Base-by-base conservation (phyloP, 441 rosid species). In the Theobroma grandiflorum region DNA sequence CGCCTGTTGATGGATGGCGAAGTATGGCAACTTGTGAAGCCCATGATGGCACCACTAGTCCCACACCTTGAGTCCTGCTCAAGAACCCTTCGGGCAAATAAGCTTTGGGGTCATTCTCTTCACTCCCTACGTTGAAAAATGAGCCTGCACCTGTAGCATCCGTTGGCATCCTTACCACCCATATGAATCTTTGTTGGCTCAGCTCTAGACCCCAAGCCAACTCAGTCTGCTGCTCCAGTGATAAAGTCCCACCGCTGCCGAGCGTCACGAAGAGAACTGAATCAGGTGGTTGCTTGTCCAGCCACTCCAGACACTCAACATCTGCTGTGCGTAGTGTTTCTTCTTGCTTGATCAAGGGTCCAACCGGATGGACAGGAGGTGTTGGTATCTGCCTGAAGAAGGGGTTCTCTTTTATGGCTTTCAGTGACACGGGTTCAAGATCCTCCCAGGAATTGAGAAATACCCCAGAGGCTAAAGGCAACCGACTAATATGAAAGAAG, bases 231-330 rank as follows among this genome's bases (percentile, higher is more conserved):
- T 91, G 94, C 71, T 86, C 64, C 12, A 78, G 42, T 1, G 94
- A 83, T 5, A 89, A 38, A 5, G 89, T 86, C 43, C 94, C 94
- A 37, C 91, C 91, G 35, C 94, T 91, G 8, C 93, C 94, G 57
- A 89, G 80, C 3, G 89, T 80, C 38, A 91, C 83, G 18, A 82
- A 89, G 12, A 91, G 33, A 58, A 88, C 90, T 3, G 94, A 91
- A 68, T 73, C 79, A 4, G 15, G 58, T 0, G 71, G 77, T 57
- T 91, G 92, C 72, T 11, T 63, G 80, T 89, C 88, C 38, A 91
- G 47, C 94, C 91, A 91, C 22, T 82, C 79, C 1, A 20, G 8
- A 38, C 16, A 43, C 50, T 9, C 70, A 0, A 47, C 8, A 57
- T 33, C 76, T 14, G 6, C 15, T 6, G 15, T 3, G 78, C 87